phyloP scores from a whole-genome alignment of 306 rosid genomes.

The Hippophae gyantsensis region DNA sequence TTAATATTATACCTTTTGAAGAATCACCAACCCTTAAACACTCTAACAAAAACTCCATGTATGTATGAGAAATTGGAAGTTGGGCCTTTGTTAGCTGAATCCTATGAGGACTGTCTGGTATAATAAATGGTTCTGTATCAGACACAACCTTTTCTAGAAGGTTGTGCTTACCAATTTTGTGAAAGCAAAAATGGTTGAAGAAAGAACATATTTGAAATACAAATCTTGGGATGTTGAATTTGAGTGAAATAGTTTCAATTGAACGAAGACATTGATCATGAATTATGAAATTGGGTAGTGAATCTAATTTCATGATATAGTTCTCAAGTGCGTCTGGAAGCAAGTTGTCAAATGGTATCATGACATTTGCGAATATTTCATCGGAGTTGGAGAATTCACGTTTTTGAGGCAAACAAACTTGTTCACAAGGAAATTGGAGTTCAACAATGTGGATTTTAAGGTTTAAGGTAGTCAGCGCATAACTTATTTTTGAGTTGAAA shows the following conservation, averaged over 20 bases:
- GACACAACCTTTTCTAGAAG: not conserved
- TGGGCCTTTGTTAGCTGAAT: not conserved
- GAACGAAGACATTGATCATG: not conserved
- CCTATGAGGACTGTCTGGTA: not conserved
- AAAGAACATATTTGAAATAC: not conserved
- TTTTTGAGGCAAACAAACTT: not conserved
- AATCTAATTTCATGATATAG: not conserved
- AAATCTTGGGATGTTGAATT: not conserved
- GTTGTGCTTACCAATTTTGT: not conserved
- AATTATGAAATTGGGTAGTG: not conserved
- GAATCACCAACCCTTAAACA: slow-evolving; percentile 7
- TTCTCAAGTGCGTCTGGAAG: not conserved
- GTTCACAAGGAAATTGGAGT: not conserved
- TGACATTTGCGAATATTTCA: not conserved
- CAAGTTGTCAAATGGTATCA: not conserved
- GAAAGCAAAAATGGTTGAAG: not conserved
- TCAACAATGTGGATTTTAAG: not conserved
- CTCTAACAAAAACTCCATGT: not conserved
- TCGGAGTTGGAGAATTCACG: not conserved
- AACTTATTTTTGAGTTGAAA: not conserved
- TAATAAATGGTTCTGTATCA: not conserved
- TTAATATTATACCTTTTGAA: slow-evolving; percentile 27
- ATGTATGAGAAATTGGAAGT: not conserved
- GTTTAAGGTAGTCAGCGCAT: too few relatives aligned
- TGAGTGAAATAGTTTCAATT: not conserved